Evolutionary conservation across 2,329 filamentous ascomycete species (phyloP), one percentile per base, ranked within the genome.

Genomic region (Microdochium nivale): DNA sequence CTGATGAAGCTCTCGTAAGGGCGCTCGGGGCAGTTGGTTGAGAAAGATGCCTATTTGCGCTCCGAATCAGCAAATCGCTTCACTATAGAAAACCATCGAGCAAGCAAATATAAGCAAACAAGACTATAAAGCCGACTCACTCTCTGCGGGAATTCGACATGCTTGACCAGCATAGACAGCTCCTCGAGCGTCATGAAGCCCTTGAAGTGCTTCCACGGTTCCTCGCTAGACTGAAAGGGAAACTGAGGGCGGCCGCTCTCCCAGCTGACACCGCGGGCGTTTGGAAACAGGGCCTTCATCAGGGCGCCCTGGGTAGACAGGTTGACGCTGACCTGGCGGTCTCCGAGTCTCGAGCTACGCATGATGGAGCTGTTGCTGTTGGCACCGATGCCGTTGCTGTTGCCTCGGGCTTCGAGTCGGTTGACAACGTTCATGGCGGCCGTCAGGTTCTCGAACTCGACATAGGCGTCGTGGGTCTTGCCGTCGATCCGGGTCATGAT

Each of bases 1-100:
- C 79, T 83, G 58, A 86, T 83, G 59, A 86, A 70, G 61, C 76
- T 82, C 67, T 87, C 83, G 52, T 79, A 86, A 1, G 81, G 78
- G 14, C 83, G 77, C 65, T 86, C 81, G 0, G 81, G 80, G 57
- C 80, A 84, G 25, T 81, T 74, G 52, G 72, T 75, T 9, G 79
- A 76, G 60, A 80, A 86, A 0, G 78, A 77, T 13, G 80, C 40
- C 40, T 44, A 23, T 44, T 21, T 23, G 16, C 19, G 40, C n/a
- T 24, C 13, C 7, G 9, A 11, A 10, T 30, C 11, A 30, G 27
- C 27, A 30, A 30, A 81, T 80, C 84, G 40, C 14, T 23, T 35
- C 40, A 40, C 10, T 46, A 54, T 32, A 58, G 51, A 23, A 49
- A 19, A n/a, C n/a, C n/a, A n/a, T 48, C 21, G 32, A 9, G 46